phyloP scores from a whole-genome alignment of 2,329 filamentous ascomycete species.

The Stachybotrys chartarum region DNA sequence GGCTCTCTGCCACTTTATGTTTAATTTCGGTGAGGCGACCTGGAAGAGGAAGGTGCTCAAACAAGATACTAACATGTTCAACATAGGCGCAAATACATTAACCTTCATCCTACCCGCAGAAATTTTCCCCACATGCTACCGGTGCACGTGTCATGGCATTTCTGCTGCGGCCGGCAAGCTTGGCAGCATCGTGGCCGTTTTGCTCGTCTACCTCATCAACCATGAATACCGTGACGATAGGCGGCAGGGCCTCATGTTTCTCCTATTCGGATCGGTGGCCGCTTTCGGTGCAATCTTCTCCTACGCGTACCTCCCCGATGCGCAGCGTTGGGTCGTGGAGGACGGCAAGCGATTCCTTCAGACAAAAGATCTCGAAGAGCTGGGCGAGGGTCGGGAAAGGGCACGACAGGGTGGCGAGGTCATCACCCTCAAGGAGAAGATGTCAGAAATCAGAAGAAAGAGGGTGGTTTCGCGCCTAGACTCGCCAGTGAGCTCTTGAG shows the following conservation, averaged over 20 bases:
- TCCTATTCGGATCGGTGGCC: slow-evolving; percentile 43
- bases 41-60: neutral
- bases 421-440: slow-evolving; percentile 36
- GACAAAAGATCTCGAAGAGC: slow-evolving; percentile 41
- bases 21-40: slow-evolving; percentile 43
- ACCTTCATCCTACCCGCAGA: slow-evolving; percentile 60
- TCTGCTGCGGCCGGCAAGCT: slow-evolving; percentile 54
- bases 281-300: slow-evolving; percentile 41
- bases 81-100: slow-evolving; percentile 48
- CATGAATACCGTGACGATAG: slow-evolving; percentile 30
- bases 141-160: slow-evolving; percentile 55
- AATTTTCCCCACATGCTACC: slow-evolving; percentile 57
- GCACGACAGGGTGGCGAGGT: slow-evolving; percentile 36
- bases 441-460: slow-evolving; percentile 28
- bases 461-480: slow-evolving; percentile 7
- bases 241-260: slow-evolving; percentile 41
- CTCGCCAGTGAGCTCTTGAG: neutral
- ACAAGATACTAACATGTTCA: slow-evolving; percentile 5
- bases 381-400: slow-evolving; percentile 39
- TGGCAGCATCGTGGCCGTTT: slow-evolving; percentile 45
- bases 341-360: slow-evolving; percentile 30
- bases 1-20: slow-evolving; percentile 46
- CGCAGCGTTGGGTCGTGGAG: slow-evolving; percentile 32
- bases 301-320: slow-evolving; percentile 44
- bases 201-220: slow-evolving; percentile 44